Percentiles rank a stretch among this genome's conserved stretches.
Evolutionary conservation across 2,329 filamentous ascomycete genomes (phyloP).

Genomic region (Colletotrichum sansevieriae): DNA sequence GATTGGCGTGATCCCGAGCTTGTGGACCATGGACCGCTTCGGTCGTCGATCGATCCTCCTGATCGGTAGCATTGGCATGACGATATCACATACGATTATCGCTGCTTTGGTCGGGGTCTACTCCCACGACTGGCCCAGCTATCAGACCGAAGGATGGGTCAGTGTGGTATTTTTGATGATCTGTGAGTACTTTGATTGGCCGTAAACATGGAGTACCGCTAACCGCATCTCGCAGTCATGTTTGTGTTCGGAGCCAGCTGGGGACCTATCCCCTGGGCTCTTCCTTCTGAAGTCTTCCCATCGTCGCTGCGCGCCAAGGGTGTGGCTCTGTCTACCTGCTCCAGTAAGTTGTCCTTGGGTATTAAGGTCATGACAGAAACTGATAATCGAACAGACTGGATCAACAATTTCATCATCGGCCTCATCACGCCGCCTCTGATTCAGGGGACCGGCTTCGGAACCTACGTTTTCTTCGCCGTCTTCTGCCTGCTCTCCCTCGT

Average conservation of each 20-base stretch:
- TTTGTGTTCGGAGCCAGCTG: conserved; percentile 70
- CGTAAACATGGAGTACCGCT: too few species aligned
- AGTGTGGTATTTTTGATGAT: conserved; percentile 56
- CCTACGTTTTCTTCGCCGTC: conserved; percentile 52
- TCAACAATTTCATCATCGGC: conserved; percentile 58
- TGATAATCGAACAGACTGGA: conserved; percentile 44
- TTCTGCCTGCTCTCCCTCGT: conserved; percentile 45
- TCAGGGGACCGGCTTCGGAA: conserved; percentile 57
- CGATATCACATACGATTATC: conserved; percentile 63
- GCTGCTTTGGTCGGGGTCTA: conserved; percentile 64
- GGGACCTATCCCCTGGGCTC: conserved; percentile 61
- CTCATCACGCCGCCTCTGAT: conserved; percentile 62
- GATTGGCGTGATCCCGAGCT: conserved; percentile 59
- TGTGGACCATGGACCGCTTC: conserved; percentile 62
- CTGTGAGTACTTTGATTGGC: conserved; percentile 44
- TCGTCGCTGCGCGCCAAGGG: conserved; percentile 49
- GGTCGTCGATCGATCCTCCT: conserved; percentile 60
- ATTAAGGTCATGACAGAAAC: not conserved
- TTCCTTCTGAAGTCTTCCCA: conserved; percentile 56
- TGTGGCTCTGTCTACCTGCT: conserved; percentile 48
- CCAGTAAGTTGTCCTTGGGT: conserved; percentile 42
- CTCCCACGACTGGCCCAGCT: conserved; percentile 59
- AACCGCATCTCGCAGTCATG: conserved; percentile 52
- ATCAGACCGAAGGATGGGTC: conserved; percentile 66
- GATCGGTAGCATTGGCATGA: conserved; percentile 63